Percentiles rank a stretch among this genome's conserved stretches.
These are phyloP conservation scores for Exidia glandulosa DNA, from an alignment of 768 basidiomycete species.

Conservation along the genomic window DNA sequence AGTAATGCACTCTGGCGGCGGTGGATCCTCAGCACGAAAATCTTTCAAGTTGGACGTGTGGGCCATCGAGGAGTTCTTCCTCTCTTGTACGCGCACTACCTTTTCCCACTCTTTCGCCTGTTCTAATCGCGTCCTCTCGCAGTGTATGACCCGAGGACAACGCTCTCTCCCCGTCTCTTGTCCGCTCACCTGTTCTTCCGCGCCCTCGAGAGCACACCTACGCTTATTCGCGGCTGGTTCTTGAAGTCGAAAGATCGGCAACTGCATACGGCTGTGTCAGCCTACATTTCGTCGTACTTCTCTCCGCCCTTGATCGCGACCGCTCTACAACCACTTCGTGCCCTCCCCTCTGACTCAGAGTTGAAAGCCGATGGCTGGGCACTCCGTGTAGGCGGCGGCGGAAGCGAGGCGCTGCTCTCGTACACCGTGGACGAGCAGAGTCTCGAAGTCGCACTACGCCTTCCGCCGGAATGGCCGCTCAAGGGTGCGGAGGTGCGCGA, in stretches of 20 bases:
- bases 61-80: constrained; percentile 72
- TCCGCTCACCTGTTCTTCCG: constrained; percentile 87
- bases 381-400: constrained; percentile 69
- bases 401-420: constrained; percentile 72
- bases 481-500: constrained; percentile 83
- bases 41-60: constrained; percentile 77
- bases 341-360: constrained; percentile 28
- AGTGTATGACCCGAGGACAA: constrained; percentile 49
- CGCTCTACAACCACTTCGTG: constrained; percentile 59
- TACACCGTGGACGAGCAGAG: constrained; percentile 90
- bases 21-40: no score
- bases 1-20: constrained; percentile 42
- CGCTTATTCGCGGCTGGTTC: constrained; percentile 78
- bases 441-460: constrained; percentile 76
- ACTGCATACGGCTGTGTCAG: constrained; percentile 60
- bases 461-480: constrained; percentile 87
- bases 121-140: no score
- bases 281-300: constrained; percentile 75
- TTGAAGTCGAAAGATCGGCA: constrained; percentile 83
- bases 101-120: not conserved
- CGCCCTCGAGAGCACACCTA: constrained; percentile 71
- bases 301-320: constrained; percentile 79
- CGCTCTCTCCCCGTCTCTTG: constrained; percentile 49
- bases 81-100: constrained; percentile 45
- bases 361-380: constrained; percentile 67